A percentile compares a stretch with the other conserved stretches of the same genome.
These are phyloP conservation scores for Phaeotremella skinneri DNA, from an alignment of 768 basidiomycete genomes.

Conservation along the genomic window DNA sequence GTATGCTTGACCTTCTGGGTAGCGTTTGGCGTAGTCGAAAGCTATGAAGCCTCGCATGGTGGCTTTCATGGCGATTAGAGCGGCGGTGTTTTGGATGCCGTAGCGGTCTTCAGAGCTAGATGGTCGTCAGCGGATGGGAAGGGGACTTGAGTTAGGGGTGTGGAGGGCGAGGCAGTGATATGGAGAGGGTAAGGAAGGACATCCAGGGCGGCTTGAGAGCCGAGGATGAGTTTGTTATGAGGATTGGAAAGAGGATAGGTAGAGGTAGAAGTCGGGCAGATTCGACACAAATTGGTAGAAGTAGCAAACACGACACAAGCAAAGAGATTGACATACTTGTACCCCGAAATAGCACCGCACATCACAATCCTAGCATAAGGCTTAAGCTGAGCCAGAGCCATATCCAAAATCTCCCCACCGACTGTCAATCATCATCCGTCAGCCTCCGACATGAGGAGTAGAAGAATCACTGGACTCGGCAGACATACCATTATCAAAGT, in stretches of 20 bases:
- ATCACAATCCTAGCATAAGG: slow-evolving; percentile 72
- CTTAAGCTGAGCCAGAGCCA: slow-evolving; percentile 71
- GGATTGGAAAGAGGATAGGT: not conserved
- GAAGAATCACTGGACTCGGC: not conserved
- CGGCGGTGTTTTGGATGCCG: slow-evolving; percentile 61
- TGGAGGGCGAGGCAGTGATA: not conserved
- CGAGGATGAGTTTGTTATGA: too few relatives aligned
- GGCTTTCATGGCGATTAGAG: slow-evolving; percentile 72
- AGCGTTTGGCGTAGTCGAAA: slow-evolving; percentile 64
- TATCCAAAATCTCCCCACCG: slow-evolving; percentile 76
- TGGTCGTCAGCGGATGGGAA: too few relatives aligned
- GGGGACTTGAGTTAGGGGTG: too few relatives aligned
- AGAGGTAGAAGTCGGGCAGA: not conserved
- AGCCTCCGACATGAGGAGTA: not conserved
- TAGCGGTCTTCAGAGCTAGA: slow-evolving; percentile 5
- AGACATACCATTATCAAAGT: slow-evolving; percentile 50
- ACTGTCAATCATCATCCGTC: slow-evolving; percentile 48
- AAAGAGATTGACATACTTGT: slow-evolving; percentile 54
- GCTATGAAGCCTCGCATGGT: slow-evolving; percentile 81
- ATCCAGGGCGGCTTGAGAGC: too few relatives aligned
- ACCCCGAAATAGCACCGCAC: slow-evolving; percentile 84
- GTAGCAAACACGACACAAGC: too few relatives aligned
- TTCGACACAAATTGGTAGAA: too few relatives aligned
- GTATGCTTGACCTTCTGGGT: slow-evolving; percentile 39
- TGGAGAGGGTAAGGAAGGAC: not conserved